Conservation (phyloP, 371 early-diverging fungal genomes). For the Mortierella sp. region DNA sequence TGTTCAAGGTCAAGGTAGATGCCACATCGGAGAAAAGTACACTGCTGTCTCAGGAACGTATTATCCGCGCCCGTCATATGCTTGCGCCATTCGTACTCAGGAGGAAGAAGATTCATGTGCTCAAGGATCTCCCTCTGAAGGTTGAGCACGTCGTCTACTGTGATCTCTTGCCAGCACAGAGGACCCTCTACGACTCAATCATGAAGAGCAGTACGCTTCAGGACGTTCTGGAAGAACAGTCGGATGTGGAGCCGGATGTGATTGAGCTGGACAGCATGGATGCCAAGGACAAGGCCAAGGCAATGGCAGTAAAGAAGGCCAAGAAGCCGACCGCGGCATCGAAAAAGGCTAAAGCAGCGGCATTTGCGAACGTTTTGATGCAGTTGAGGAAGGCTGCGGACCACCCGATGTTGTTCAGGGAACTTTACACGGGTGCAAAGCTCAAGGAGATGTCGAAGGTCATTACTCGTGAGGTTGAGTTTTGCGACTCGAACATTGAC, state of each 20-base stretch:
- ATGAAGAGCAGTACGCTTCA: conserved; percentile 54
- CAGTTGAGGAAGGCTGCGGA: conserved; percentile 89
- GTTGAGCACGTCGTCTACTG: conserved; percentile 63
- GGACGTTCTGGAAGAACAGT: conserved; percentile 18
- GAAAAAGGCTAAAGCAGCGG: conserved; percentile 19
- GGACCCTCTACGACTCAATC: conserved; percentile 60
- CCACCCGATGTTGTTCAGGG: conserved; percentile 87
- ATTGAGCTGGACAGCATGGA: conserved; percentile 41
- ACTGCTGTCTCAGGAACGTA: conserved; percentile 70
- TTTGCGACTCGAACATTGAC: conserved; percentile 77
- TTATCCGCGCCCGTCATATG: conserved; percentile 78
- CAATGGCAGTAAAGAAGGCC: conserved; percentile 12
- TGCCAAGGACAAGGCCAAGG: conserved; percentile 26
- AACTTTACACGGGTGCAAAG: conserved; percentile 68
- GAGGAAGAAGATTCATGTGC: conserved; percentile 77
- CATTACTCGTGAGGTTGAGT: conserved; percentile 74
- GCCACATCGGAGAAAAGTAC: conserved; percentile 53
- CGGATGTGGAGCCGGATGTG: not conserved
- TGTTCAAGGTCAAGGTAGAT: conserved; percentile 68
- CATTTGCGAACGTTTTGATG: conserved; percentile 79
- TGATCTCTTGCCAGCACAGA: conserved; percentile 61
- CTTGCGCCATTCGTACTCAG: conserved; percentile 88
- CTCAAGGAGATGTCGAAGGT: conserved; percentile 76
- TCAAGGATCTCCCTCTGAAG: conserved; percentile 80
- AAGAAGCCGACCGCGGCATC: conserved; percentile 29